Evolutionary conservation across 2,329 filamentous ascomycete species (phyloP).

Genomic region (Hypomyces perniciosus): DNA sequence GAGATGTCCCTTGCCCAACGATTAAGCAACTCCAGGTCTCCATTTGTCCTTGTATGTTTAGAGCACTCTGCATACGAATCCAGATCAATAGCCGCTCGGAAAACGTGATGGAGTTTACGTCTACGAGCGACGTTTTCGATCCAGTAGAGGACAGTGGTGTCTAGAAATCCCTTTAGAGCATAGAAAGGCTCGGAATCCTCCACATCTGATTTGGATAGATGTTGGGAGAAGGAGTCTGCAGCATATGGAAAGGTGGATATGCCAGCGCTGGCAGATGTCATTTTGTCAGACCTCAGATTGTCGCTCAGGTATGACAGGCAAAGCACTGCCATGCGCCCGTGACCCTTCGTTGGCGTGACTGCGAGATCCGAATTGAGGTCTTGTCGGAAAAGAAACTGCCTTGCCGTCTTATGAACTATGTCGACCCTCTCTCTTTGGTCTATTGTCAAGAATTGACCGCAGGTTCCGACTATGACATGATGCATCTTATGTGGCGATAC

Average conservation of each 20-base stretch:
- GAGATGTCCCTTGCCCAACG: neutral
- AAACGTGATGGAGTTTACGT: neutral
- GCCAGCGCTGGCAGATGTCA: neutral
- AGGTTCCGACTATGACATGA: neutral
- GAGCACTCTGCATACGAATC: neutral
- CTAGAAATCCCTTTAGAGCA: neutral
- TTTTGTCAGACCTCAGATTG: neutral
- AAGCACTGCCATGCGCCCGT: neutral
- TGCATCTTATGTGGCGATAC: neutral
- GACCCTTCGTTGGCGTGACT: neutral
- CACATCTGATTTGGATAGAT: neutral
- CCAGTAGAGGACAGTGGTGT: neutral
- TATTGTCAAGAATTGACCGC: constrained; percentile 4
- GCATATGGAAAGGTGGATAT: neutral
- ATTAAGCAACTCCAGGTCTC: neutral
- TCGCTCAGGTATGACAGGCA: neutral
- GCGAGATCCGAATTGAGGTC: neutral
- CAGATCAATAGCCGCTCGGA: neutral
- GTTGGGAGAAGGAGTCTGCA: neutral
- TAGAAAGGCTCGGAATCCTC: neutral
- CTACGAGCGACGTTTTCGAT: neutral
- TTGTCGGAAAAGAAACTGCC: constrained; percentile 2
- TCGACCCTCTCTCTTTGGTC: constrained; percentile 3
- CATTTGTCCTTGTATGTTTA: neutral
- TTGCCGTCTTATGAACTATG: constrained; percentile 6